Evolutionary conservation across 805 yeast species (phyloP).

Genomic region (Jamesozyma gamospora): DNA sequence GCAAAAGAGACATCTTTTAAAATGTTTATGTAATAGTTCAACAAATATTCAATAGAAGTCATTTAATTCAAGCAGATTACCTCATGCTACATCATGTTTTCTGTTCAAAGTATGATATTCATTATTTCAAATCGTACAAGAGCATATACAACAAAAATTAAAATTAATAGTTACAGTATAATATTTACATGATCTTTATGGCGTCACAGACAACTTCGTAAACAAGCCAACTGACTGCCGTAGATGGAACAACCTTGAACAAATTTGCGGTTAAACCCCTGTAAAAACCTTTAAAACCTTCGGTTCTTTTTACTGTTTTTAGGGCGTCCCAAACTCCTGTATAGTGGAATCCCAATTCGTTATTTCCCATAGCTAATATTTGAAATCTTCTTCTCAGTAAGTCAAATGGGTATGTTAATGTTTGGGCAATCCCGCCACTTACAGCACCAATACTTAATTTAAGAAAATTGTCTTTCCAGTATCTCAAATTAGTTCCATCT

Average conservation of each 20-base stretch:
- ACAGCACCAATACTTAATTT: constrained; percentile 70
- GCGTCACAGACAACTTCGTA: constrained; percentile 47
- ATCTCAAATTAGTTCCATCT: constrained; percentile 9
- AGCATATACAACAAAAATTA: too few species aligned
- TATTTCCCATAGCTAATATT: constrained; percentile 67
- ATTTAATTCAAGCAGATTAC: too few species aligned
- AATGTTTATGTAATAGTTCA: too few species aligned
- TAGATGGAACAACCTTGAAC: constrained; percentile 80
- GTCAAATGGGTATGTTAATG: constrained; percentile 85
- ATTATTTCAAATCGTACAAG: too few species aligned
- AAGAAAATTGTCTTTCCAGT: constrained; percentile 35
- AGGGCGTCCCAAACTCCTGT: constrained; percentile 69
- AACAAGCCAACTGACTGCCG: constrained; percentile 89
- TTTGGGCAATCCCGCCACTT: constrained; percentile 84
- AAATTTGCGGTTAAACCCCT: constrained; percentile 78
- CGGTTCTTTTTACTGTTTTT: constrained; percentile 52
- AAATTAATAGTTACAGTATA: neutral
- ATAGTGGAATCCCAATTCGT: constrained; percentile 73
- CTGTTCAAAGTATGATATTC: too few species aligned
- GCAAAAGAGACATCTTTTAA: too few species aligned
- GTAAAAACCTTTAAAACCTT: constrained; percentile 70
- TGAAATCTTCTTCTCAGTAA: constrained; percentile 82
- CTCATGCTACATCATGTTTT: too few species aligned
- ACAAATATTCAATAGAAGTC: too few species aligned
- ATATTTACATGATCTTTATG: neutral